Evolutionary conservation across 495 filamentous ascomycete genomes (phyloP), one percentile per base, ranked within the genome.

Genomic region (Corynascus novoguineensis): DNA sequence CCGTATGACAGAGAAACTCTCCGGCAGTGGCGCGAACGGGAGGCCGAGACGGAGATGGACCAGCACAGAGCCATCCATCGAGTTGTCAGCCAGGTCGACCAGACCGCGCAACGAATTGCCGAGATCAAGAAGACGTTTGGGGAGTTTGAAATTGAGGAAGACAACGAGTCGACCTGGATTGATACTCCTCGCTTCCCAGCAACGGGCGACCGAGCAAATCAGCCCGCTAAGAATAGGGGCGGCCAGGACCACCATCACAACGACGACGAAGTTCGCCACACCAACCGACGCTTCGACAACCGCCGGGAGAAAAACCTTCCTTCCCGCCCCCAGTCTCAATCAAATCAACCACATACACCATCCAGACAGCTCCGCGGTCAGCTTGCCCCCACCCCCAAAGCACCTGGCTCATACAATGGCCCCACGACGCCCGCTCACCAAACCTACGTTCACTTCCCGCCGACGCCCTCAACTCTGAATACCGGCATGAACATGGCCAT

Each of bases 71-170:
- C n/a, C 53, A 14, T 15, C n/a, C 29, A 5, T 5, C 32, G 29
- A 12, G 11, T 28, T 7, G 25, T 48, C 34, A 24, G 29, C 21
- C 31, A 48, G 3, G 44, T 27, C 2, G 34, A 46, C 11, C 57
- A 61, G 29, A 42, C 57, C 5, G n/a, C 17, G 7, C 8, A 22
- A 21, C 53, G 58, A 6, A 53, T 66, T 6, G 54, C 29, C 2
- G 50, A 62, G 53, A 64, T 68, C 19, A 46, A 54, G 4, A 35
- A 40, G 17, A 5, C 48, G 11, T 66, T 61, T 34, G 61, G 57
- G 10, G 28, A 47, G 22, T 60, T 65, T 14, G 34, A 41, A 31
- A 12, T 50, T 17, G 34, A 14, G 0, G 11, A 22, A 19, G 55
- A 41, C 1, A n/a, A 29, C 9, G n/a, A n/a, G n/a, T 21, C 28